Base-by-base conservation (phyloP, 345 rosid species). In the Balakata baccata region DNA sequence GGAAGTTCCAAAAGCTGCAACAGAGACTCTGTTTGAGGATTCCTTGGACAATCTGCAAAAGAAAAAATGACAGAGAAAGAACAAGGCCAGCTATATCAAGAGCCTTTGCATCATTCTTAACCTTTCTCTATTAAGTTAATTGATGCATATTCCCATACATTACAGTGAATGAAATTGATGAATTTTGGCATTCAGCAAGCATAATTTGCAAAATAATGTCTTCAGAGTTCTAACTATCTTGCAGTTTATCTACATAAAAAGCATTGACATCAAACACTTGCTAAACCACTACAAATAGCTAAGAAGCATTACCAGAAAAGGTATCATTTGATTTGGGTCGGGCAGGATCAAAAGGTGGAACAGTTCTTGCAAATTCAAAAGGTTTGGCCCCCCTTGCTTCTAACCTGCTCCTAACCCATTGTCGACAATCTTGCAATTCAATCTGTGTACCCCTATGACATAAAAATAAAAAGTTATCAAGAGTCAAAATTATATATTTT, bases 1-100 rank as follows among this genome's bases (percentile, higher is more conserved):
- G 98, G 90, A 61, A 92, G 94, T 70, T 84, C 98, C 73, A 95
- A 86, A 66, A 95, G 83, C 81, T 87, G 88, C 85, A 95, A 76
- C 68, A 89, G 83, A 39, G 93, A 85, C 66, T 84, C 75, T 8
- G 94, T 95, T 72, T 92, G 97, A 18, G 96, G 97, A 83, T 89
- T 95, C 68, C 78, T 85, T 70, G 78, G 84, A 71, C 74, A 77
- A 60, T 71, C 99, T 91, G 79, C 75, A 78, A 61, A 7, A 37
- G 29, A 11, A 11, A 46, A 51, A 47, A 51, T 50, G 41, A 20
- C 34, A 11, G 39, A 22, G 25, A 1, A 25, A 43, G 17, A 22
- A 56, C 39, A 25, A 10, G 23, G 37, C 64, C 25, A 56, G 57
- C 23, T 29, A 46, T 64, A 57, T 49, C 49, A 60, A 60, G 22